phyloP scores from a whole-genome alignment of 2,329 filamentous ascomycete species.

The Grosmannia penicillata region DNA sequence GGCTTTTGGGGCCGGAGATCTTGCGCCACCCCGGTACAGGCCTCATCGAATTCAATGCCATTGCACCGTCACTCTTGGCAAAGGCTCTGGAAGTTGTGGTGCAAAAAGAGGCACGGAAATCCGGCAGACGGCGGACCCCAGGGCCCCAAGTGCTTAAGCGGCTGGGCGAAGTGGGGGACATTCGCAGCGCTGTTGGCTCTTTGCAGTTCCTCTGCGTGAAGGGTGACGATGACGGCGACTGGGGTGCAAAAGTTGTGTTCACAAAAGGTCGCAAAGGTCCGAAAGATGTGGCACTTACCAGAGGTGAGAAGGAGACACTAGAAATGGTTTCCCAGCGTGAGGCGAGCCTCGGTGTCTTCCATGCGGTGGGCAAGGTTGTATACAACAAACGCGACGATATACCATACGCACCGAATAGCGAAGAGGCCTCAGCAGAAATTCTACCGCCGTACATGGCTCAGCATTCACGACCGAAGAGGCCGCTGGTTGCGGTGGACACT shows the following conservation, averaged over 20 bases:
- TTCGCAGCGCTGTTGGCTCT: slow-evolving; percentile 81
- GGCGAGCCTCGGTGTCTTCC: slow-evolving; percentile 83
- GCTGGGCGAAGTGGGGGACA: slow-evolving; percentile 77
- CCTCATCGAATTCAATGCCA: slow-evolving; percentile 81
- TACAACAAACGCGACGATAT: slow-evolving; percentile 77
- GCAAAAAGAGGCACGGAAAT: slow-evolving; percentile 70
- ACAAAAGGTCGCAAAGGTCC: slow-evolving; percentile 50
- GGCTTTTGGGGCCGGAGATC: slow-evolving; percentile 75
- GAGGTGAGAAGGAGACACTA: slow-evolving; percentile 64
- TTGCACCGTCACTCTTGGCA: slow-evolving; percentile 71
- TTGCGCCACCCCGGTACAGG: slow-evolving; percentile 64
- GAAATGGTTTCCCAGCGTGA: slow-evolving; percentile 76
- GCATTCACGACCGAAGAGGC: slow-evolving; percentile 42
- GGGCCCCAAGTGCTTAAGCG: slow-evolving; percentile 64
- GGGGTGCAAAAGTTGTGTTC: slow-evolving; percentile 61
- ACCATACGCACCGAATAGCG: slow-evolving; percentile 20
- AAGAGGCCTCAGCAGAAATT: slow-evolving; percentile 30
- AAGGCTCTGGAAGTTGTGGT: slow-evolving; percentile 75
- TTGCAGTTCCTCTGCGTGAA: slow-evolving; percentile 85
- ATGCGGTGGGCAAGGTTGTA: slow-evolving; percentile 87
- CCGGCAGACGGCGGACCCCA: slow-evolving; percentile 59
- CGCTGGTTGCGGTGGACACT: slow-evolving; percentile 53
- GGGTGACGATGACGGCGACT: slow-evolving; percentile 57
- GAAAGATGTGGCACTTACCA: slow-evolving; percentile 48
- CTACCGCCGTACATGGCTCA: slow-evolving; percentile 46